Percentiles rank a stretch among this genome's conserved stretches.
phyloP scores from a whole-genome alignment of 1,139 yeast genomes.

The Debaryomyces psychrophilus region DNA sequence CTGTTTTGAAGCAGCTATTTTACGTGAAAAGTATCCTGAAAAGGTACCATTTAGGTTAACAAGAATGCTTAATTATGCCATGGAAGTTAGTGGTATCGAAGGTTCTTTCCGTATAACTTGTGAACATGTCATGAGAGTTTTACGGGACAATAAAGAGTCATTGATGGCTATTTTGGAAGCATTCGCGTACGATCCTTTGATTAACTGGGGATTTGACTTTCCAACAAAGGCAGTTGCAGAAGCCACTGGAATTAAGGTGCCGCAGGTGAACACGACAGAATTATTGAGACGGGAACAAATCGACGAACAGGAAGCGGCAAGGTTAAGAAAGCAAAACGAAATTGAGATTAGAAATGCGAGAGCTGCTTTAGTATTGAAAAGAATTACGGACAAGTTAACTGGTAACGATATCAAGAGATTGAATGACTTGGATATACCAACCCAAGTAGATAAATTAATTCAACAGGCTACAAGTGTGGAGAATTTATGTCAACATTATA shows the following conservation, averaged over 20 bases:
- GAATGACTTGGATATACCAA: conserved; percentile 74
- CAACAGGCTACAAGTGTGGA: conserved; percentile 97
- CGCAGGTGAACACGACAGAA: conserved; percentile 68
- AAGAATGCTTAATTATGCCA: conserved; percentile 95
- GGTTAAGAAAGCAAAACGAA: conserved; percentile 72
- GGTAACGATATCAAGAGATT: conserved; percentile 88
- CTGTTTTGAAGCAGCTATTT: conserved; percentile 96
- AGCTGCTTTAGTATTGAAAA: conserved; percentile 84
- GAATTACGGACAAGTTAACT: conserved; percentile 89
- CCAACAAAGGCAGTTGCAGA: conserved; percentile 80
- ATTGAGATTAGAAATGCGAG: conserved; percentile 86
- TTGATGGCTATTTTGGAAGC: conserved; percentile 98
- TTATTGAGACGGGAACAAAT: conserved; percentile 72
- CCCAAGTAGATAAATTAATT: conserved; percentile 90
- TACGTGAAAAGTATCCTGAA: conserved; percentile 96
- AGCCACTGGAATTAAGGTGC: conserved; percentile 69
- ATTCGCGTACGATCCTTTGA: conserved; percentile 97
- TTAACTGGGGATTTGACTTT: conserved; percentile 97
- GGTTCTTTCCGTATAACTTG: conserved; percentile 96
- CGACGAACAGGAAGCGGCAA: conserved; percentile 73
- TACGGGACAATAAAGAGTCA: conserved; percentile 92
- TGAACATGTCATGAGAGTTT: conserved; percentile 94
- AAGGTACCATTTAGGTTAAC: conserved; percentile 97
- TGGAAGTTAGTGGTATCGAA: conserved; percentile 99
- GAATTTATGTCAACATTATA: conserved; percentile 92